Evolutionary conservation across 2,329 filamentous ascomycete species (phyloP).

Genomic region (Neonectria ditissima): DNA sequence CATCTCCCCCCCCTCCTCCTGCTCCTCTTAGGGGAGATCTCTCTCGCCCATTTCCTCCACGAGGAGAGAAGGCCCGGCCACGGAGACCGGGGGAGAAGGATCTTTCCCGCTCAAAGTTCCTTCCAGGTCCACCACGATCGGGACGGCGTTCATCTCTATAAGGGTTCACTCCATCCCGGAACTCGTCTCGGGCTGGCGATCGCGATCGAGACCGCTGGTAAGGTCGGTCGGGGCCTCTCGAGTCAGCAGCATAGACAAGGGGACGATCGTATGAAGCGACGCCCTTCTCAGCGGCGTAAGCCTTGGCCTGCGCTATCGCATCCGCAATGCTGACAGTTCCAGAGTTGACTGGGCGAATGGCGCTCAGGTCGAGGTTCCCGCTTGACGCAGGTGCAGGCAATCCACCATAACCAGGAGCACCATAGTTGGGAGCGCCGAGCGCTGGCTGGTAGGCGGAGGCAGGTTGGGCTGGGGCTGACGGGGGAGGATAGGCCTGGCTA

Average conservation of each 20-base stretch:
- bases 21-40: constrained; percentile 66
- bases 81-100: constrained; percentile 76
- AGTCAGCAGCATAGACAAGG: constrained; percentile 56
- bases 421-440: constrained; percentile 42
- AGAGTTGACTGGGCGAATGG: constrained; percentile 81
- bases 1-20: constrained; percentile 58
- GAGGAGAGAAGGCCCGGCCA: constrained; percentile 70
- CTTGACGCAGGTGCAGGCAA: constrained; percentile 78
- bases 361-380: constrained; percentile 83
- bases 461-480: constrained; percentile 51
- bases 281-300: constrained; percentile 83
- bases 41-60: constrained; percentile 64
- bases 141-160: constrained; percentile 88
- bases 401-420: constrained; percentile 53
- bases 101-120: constrained; percentile 69
- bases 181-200: constrained; percentile 78
- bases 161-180: constrained; percentile 81
- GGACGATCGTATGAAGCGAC: constrained; percentile 72
- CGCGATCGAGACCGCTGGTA: constrained; percentile 77
- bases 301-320: constrained; percentile 85
- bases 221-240: constrained; percentile 55
- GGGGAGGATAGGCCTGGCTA: constrained; percentile 55
- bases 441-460: constrained; percentile 54
- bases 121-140: constrained; percentile 54
- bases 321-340: constrained; percentile 87